Evolutionary conservation across 1,284 basidiomycete species (phyloP), one percentile per base, ranked within the genome.

Genomic region (Naganishia sp.): DNA sequence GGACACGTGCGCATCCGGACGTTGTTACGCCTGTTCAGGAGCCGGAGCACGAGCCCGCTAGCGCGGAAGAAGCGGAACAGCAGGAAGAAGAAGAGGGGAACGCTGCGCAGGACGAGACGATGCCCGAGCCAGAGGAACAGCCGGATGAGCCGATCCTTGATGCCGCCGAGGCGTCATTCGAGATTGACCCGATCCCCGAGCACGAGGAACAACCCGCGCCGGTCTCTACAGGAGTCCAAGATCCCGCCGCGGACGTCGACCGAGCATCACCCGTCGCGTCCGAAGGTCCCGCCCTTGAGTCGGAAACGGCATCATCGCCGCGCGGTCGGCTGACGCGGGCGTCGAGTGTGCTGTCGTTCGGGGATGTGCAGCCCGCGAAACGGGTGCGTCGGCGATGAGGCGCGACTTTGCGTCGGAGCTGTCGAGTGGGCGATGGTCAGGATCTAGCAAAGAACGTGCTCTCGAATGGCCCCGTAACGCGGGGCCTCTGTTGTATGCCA

Each of bases 21-120:
- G 70, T 65, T 11, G 63, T 68, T 10, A 65, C 64, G 50, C 63
- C 36, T 5, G 70, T 57, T 28, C 53, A 48, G 21, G 63, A 61
- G 31, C 31, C 52, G 5, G 63, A 69, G 16, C 16, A 18, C 21
- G 56, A 59, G 42, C 54, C 44, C 10, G 69, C 48, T 16, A 69
- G 70, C 15, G 66, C 61, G 70, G 39, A 31, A n/a, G 66, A 54
- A 21, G 28, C 43, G 25, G 52, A 57, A 25, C 44, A 28, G 33
- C 13, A 16, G n/a, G 28, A 57, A 25, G 63, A 65, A 23, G 25
- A 11, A 68, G 52, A 39, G 36, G 36, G 7, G 36, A 13, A 39
- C 36, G 36, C 2, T 2, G 36, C 7, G 9, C 36, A 13, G 36
- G 36, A 3, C 2, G 36, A 39, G 36, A 39, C 36, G 36, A 39